phyloP scores from a whole-genome alignment of 75 land plant species.

The Pinus albicaulis region DNA sequence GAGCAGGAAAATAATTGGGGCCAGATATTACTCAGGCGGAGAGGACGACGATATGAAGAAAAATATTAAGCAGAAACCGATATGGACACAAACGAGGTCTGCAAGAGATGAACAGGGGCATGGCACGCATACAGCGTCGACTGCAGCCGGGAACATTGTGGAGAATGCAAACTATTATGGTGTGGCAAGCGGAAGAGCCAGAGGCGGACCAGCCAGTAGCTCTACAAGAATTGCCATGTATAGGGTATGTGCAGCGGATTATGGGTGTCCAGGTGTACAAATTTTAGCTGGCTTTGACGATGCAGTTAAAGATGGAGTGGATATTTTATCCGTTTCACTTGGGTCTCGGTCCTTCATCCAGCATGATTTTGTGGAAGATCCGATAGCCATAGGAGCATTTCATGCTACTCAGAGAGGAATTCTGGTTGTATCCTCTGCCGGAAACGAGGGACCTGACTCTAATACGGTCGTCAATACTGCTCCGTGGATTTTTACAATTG shows the following conservation, averaged over 20 bases:
- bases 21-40: conserved; percentile 41
- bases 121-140: conserved; percentile 81
- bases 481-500: conserved; percentile 77
- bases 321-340: conserved; percentile 63
- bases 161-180: conserved; percentile 55
- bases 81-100: conserved; percentile 13
- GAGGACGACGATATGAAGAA: conserved; percentile 8
- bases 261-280: conserved; percentile 43
- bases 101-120: conserved; percentile 68
- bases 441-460: conserved; percentile 68
- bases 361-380: conserved; percentile 44
- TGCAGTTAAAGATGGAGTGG: conserved; percentile 74
- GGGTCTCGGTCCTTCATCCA: conserved; percentile 44
- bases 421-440: conserved; percentile 61
- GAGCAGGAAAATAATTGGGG: conserved; percentile 77
- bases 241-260: conserved; percentile 46
- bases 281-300: conserved; percentile 70
- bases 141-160: conserved; percentile 52
- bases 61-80: background rate
- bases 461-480: conserved; percentile 59
- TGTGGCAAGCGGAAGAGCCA: conserved; percentile 58
- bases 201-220: conserved; percentile 52
- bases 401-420: conserved; percentile 60
- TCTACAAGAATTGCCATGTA: conserved; percentile 49
- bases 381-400: conserved; percentile 77